phyloP scores from a whole-genome alignment of 345 rosid genomes.

The Populus davidiana region DNA sequence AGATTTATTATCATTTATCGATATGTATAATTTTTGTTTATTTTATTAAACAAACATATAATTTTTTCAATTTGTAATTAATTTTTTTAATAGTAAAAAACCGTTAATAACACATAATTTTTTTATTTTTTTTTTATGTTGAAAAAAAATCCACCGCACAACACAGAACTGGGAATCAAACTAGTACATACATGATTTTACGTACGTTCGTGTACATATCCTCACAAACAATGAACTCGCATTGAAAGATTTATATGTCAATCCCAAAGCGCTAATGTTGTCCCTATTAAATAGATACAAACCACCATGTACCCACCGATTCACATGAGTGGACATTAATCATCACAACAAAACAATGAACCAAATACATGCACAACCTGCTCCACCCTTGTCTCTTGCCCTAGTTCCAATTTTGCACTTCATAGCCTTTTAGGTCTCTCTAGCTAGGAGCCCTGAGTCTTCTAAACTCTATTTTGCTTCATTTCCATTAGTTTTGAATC shows the following conservation, averaged over 20 bases:
- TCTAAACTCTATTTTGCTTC: not conserved
- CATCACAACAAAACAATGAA: constrained; percentile 39
- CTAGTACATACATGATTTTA: not conserved
- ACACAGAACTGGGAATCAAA: too few relatives aligned
- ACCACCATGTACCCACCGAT: constrained; percentile 28
- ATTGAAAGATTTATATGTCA: not conserved
- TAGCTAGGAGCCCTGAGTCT: not conserved
- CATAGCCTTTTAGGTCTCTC: not conserved
- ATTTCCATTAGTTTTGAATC: not conserved
- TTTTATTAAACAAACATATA: too few relatives aligned
- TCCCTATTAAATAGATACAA: constrained; percentile 29
- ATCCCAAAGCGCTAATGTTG: constrained; percentile 8
- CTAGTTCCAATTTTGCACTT: constrained; percentile 14
- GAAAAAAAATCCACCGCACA: too few relatives aligned
- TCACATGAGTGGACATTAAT: constrained; percentile 33
- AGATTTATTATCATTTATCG: too few relatives aligned
- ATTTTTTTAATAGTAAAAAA: too few relatives aligned
- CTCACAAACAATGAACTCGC: not conserved
- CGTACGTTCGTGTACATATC: not conserved
- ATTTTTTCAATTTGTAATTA: too few relatives aligned
- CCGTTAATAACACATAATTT: too few relatives aligned
- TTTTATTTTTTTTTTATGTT: too few relatives aligned
- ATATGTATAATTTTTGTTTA: too few relatives aligned
- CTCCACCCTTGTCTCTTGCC: constrained; percentile 31
- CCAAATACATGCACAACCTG: constrained; percentile 6